Evolutionary conservation across 345 rosid species (phyloP).

Genomic region (Eucalyptus leucophloia): DNA sequence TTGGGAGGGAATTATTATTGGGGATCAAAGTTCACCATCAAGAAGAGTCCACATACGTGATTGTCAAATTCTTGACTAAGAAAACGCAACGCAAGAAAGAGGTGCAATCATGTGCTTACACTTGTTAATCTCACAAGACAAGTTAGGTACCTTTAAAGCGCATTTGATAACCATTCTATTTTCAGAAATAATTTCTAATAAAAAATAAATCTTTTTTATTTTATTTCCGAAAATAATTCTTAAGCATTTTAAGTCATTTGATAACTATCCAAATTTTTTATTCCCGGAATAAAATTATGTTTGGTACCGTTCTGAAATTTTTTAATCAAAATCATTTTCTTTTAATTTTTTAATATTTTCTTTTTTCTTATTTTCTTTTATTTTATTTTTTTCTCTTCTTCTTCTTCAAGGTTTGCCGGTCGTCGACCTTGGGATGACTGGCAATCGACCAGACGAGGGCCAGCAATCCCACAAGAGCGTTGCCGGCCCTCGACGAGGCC

Average conservation of each 20-base stretch:
- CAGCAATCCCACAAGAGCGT: accelerated
- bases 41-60: neutral
- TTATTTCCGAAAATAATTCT: accelerated
- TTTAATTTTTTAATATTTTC: too few species aligned
- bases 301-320: too few species aligned
- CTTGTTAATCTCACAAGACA: neutral
- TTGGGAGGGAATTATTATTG: neutral
- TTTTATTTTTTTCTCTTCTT: too few species aligned
- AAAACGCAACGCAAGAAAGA: neutral
- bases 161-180: accelerated
- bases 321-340: too few species aligned
- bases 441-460: accelerated
- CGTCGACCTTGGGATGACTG: accelerated
- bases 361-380: accelerated
- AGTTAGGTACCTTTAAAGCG: neutral
- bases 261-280: accelerated
- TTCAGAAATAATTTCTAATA: accelerated
- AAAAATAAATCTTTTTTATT: too few species aligned
- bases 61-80: neutral
- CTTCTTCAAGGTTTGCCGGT: too few species aligned
- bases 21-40: neutral
- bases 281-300: accelerated
- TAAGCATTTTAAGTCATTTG: too few species aligned
- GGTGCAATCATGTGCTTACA: neutral
- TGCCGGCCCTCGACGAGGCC: accelerated